These are phyloP conservation scores for Serendipita indica DNA, from an alignment of 768 basidiomycete genomes.

Conservation along the genomic window DNA sequence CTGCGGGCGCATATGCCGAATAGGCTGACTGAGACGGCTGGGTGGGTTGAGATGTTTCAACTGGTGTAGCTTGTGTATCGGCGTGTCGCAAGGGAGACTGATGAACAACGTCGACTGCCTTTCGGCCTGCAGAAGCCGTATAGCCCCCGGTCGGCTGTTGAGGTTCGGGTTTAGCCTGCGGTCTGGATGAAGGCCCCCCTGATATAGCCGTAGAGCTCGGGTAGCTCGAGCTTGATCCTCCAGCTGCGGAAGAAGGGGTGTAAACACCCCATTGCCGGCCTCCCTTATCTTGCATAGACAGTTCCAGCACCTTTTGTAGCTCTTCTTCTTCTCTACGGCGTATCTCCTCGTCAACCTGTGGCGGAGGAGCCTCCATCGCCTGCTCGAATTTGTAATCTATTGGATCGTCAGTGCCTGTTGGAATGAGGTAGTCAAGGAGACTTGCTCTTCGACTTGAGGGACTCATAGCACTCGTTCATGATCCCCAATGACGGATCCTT, in stretches of 20 bases:
- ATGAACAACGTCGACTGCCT: conserved; percentile 16
- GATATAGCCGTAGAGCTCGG: conserved; percentile 16
- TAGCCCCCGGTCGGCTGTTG: background rate
- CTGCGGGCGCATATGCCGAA: conserved; percentile 12
- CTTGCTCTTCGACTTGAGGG: conserved; percentile 68
- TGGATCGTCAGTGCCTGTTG: background rate
- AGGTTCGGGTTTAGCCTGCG: conserved; percentile 1
- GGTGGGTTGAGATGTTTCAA: background rate
- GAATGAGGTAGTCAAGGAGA: conserved; percentile 17
- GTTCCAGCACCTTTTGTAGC: conserved; percentile 78
- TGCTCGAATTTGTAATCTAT: conserved; percentile 60
- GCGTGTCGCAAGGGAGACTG: background rate
- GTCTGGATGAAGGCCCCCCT: conserved; percentile 16
- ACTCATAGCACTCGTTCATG: conserved; percentile 81
- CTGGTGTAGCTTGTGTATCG: background rate
- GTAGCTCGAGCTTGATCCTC: conserved; percentile 21
- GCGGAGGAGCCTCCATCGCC: conserved; percentile 48
- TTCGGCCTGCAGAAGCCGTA: background rate
- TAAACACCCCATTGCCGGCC: conserved; percentile 49
- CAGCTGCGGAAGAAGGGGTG: conserved; percentile 26
- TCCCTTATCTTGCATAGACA: conserved; percentile 85
- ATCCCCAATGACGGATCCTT: conserved; percentile 65
- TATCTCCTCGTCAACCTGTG: conserved; percentile 60
- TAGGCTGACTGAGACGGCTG: conserved; percentile 9
- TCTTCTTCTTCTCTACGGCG: conserved; percentile 86